These are phyloP conservation scores for Cystobasidium slooffiae DNA, from an alignment of 1,284 basidiomycete genomes.

Conservation along the genomic window DNA sequence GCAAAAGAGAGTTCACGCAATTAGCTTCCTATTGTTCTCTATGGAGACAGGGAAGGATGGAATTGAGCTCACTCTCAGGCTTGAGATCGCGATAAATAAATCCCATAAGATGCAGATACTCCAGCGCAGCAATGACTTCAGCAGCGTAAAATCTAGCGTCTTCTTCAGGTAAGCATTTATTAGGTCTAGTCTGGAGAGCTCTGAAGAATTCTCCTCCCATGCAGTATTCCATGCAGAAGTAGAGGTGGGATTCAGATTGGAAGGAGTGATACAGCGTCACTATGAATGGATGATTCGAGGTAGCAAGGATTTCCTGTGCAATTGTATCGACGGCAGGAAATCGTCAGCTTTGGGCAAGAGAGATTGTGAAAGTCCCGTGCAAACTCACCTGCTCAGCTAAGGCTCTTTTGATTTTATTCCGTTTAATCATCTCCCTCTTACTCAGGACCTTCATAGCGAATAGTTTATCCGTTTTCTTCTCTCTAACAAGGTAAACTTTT, in stretches of 20 bases:
- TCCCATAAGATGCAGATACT: constrained; percentile 98
- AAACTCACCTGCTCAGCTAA: constrained; percentile 76
- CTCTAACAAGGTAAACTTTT: constrained; percentile 90
- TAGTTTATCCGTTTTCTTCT: constrained; percentile 91
- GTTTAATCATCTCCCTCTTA: constrained; percentile 97
- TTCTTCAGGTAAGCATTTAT: constrained; percentile 93
- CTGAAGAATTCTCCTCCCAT: constrained; percentile 99
- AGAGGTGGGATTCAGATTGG: constrained; percentile 94
- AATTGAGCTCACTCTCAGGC: constrained; percentile 80
- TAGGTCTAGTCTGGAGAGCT: constrained; percentile 89
- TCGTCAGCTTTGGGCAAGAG: background rate
- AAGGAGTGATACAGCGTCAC: constrained; percentile 97
- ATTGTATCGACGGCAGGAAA: background rate
- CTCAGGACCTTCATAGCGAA: constrained; percentile 97
- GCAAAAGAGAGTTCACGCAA: background rate
- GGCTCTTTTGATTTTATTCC: constrained; percentile 96
- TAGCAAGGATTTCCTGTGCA: constrained; percentile 79
- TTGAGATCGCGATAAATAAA: constrained; percentile 99
- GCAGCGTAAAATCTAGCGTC: constrained; percentile 97
- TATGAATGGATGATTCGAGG: constrained; percentile 96
- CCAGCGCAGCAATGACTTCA: constrained; percentile 95
- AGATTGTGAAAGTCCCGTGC: background rate
- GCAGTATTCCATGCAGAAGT: constrained; percentile 99
- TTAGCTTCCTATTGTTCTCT: background rate
- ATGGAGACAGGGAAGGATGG: constrained; percentile 46